Base-by-base conservation (phyloP, 352 stramenopile species). In the Plasmopara muralis region DNA sequence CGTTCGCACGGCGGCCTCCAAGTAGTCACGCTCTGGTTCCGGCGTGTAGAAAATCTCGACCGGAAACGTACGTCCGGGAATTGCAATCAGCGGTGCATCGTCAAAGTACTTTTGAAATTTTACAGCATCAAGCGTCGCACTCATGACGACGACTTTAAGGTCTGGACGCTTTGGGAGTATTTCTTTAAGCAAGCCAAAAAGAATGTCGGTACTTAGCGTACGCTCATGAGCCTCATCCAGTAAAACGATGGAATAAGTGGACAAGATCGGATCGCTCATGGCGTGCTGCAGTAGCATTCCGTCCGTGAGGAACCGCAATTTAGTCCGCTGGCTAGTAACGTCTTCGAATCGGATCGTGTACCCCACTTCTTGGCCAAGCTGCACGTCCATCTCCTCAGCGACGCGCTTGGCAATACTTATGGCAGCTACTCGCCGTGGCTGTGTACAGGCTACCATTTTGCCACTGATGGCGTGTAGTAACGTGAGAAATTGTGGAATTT, bases 281-380 rank as follows among this genome's bases (percentile, higher is more conserved):
- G 85, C 88, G 77, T 99, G 95, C 60, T 97, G 89, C 44, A 99
- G 77, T 37, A 99, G 71, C 93, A 99, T 99, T 72, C 83, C 83
- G 40, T 93, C 83, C 13, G 83, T 93, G 18, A 93, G 63, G 66
- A 89, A 93, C 14, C 78, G 77, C 41, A 93, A 50, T 44, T 84
- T 72, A 8, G 96, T 98, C 18, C 64, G 82, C 16, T 74, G 67
- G 66, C 80, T 74, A 31, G 74, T 98, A 40, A 95, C 75, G 70
- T 99, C 97, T 60, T 99, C 97, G 68, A 99, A 99, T 47, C 97
- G 95, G 73, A 99, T 99, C 9, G 94, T 98, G 69, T 99, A 99
- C 14, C 97, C 97, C 4, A 99, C 97, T 62, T 99, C 87, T 51
- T 97, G 67, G 13, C 97, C 97, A 14, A 99, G 73, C 48, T 87